These are phyloP conservation scores for Starmerella stigmatis DNA, from an alignment of 805 yeast genomes.

Conservation along the genomic window DNA sequence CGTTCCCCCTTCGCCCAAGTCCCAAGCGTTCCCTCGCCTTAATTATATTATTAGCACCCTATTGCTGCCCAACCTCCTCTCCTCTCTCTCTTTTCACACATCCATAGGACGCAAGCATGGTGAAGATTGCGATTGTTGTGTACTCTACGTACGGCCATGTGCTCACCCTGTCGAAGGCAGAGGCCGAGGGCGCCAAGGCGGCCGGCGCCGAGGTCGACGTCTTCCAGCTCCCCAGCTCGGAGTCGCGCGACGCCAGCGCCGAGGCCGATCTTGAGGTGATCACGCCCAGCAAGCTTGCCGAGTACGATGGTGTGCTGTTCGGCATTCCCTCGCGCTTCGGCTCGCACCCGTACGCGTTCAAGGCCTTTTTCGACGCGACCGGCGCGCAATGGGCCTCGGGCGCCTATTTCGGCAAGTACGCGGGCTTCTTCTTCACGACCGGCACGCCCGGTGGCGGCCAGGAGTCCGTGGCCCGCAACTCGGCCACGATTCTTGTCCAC, in stretches of 20 bases:
- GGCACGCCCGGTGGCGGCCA: constrained; percentile 78
- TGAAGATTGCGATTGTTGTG: constrained; percentile 41
- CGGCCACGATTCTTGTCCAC: constrained; percentile 57
- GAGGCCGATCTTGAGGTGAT: constrained; percentile 42
- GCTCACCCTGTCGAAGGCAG: constrained; percentile 53
- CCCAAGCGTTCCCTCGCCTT: constrained; percentile 7
- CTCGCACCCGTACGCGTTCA: constrained; percentile 66
- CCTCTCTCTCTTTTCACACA: neutral
- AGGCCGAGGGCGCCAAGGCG: constrained; percentile 54
- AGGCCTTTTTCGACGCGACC: constrained; percentile 64
- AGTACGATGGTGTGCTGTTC: constrained; percentile 71
- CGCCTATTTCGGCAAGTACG: constrained; percentile 61
- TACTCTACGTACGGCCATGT: constrained; percentile 78
- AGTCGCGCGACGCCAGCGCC: constrained; percentile 48
- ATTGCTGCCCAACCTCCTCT: constrained; percentile 2
- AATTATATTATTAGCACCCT: constrained; percentile 5
- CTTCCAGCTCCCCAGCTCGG: constrained; percentile 47
- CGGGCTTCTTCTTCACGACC: constrained; percentile 61
- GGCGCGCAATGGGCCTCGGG: constrained; percentile 75
- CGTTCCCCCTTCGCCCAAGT: constrained; percentile 1
- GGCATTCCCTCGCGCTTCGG: constrained; percentile 87
- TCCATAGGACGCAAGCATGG: constrained; percentile 14
- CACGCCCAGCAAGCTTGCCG: constrained; percentile 43
- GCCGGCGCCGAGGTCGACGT: constrained; percentile 62
- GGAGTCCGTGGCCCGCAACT: constrained; percentile 56